Evolutionary conservation across 306 rosid genomes (phyloP).

Genomic region (Sphenostylis stenocarpa): DNA sequence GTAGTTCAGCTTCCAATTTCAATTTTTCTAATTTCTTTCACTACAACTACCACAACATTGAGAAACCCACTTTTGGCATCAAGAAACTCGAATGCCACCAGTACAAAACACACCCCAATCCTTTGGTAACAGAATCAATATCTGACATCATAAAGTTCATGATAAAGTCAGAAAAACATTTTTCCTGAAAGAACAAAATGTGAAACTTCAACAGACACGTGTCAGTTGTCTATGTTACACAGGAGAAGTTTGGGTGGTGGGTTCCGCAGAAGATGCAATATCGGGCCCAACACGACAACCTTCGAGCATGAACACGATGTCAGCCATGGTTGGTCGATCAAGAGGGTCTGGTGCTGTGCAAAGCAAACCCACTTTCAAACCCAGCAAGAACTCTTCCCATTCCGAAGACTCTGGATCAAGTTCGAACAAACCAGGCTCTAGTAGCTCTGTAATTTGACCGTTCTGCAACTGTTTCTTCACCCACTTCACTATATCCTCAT

Average conservation of each 20-base stretch:
- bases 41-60: neutral
- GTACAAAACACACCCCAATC: neutral
- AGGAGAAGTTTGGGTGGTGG: constrained; percentile 16
- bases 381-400: constrained; percentile 13
- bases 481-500: constrained; percentile 7
- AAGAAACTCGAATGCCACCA: neutral
- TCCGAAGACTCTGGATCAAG: neutral
- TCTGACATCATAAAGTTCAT: neutral
- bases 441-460: neutral
- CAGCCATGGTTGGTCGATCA: constrained; percentile 10
- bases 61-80: neutral
- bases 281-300: constrained; percentile 18
- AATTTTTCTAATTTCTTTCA: no score
- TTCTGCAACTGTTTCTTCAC: constrained; percentile 9
- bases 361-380: constrained; percentile 8
- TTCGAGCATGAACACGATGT: constrained; percentile 14
- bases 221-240: neutral
- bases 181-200: neutral
- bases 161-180: neutral
- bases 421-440: constrained; percentile 15
- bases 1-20: no score
- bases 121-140: neutral
- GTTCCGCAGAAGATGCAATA: neutral
- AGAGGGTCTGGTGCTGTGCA: constrained; percentile 5
- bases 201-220: neutral